Base-by-base conservation (phyloP, 2,329 filamentous ascomycete species). In the Paramyrothecium roridum region DNA sequence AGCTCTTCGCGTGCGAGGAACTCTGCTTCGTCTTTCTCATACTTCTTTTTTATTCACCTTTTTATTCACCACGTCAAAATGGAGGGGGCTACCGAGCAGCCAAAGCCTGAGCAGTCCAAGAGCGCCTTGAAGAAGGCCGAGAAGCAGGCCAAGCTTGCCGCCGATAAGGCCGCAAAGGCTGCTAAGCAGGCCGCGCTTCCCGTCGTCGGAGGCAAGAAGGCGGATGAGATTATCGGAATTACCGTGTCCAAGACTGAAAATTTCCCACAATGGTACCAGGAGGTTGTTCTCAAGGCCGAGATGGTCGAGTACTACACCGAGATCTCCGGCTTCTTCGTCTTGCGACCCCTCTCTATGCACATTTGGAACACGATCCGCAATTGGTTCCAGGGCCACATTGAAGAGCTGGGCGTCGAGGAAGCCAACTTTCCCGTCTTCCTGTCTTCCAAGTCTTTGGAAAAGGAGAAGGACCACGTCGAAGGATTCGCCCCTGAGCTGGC, bases 391-490 rank as follows among this genome's bases (percentile, higher is more conserved):
- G 77, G 79, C 63, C 84, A 86, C 64, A 99, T 98, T 71, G 93
- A 96, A 81, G 86, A 83, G 51, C 84, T 98, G 80, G 93, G 91
- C 54, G 93, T 98, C 54, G 90, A 95, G 73, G 96, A 99, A 79
- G 90, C 91, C 70, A 96, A 91, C 73, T 99, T 99, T 75, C 95
- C 95, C 57, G 88, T 99, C 73, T 99, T 97, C 76, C 85, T 99
- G 61, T 96, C 91, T 19, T 81, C 90, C 68, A 96, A 96, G 76
- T 96, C 96, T 45, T 78, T 99, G 61, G 82, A 85, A 70, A 84
- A 84, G 71, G 93, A 97, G 76, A 97, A 97, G 82, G 90, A 95
- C 67, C 95, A 99, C 73, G 90, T 99, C 59, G 93, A 99, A 74
- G 95, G 95, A n/a, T 99, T 99, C 72, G 95, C 95, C 52, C 93